Conservation (phyloP, 2,329 filamentous ascomycete species). For the Beauveria rudraprayagi region DNA sequence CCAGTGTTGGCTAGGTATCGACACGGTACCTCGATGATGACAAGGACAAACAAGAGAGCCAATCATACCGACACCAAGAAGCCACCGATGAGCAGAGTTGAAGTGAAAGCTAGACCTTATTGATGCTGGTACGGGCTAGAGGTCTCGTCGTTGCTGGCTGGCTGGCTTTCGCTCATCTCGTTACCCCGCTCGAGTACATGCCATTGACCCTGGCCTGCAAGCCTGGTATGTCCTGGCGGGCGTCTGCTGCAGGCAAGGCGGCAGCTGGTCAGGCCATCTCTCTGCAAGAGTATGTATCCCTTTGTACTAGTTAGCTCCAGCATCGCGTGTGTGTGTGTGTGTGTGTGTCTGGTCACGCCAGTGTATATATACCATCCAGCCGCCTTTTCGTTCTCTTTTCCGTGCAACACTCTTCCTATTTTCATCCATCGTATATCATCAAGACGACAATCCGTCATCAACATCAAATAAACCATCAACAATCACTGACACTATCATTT, state of each 20-base stretch:
- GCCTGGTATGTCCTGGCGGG: neutral
- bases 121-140: neutral
- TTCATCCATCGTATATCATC: neutral
- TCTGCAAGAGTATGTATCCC: neutral
- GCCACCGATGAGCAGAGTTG: too few species aligned
- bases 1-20: neutral
- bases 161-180: neutral
- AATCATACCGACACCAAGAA: neutral
- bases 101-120: neutral
- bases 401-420: neutral
- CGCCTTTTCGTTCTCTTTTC: neutral
- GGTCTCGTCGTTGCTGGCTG: neutral
- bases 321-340: neutral
- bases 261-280: neutral
- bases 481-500: neutral
- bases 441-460: neutral
- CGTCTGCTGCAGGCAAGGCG: neutral
- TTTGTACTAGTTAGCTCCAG: neutral
- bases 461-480: neutral
- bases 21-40: neutral
- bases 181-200: conserved; percentile 7
- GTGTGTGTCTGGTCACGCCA: neutral
- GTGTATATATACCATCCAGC: neutral
- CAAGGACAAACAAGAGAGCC: neutral
- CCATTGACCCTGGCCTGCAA: neutral